These are phyloP conservation scores for Pleurotus pulmonarius DNA, from an alignment of 768 basidiomycete species.

Conservation along the genomic window DNA sequence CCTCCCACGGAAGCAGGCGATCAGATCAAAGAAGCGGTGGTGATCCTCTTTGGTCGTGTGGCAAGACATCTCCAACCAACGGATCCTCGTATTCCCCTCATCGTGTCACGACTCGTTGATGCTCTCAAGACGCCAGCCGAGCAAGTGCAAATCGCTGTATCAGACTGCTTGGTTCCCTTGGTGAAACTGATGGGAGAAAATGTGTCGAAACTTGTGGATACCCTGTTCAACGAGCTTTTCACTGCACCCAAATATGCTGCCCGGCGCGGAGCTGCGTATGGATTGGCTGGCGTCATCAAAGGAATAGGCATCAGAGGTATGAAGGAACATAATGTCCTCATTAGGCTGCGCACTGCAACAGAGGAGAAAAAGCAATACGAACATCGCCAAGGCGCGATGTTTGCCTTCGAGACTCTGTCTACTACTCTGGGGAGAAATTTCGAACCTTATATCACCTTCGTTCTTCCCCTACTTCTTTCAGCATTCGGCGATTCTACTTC, in stretches of 20 bases:
- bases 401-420: slow-evolving; percentile 91
- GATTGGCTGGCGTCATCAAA: slow-evolving; percentile 87
- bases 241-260: slow-evolving; percentile 83
- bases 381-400: slow-evolving; percentile 89
- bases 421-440: slow-evolving; percentile 84
- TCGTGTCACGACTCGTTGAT: slow-evolving; percentile 83
- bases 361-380: slow-evolving; percentile 91
- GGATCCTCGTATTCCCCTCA: slow-evolving; percentile 73
- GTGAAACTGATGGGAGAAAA: slow-evolving; percentile 65
- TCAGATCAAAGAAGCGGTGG: slow-evolving; percentile 89
- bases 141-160: slow-evolving; percentile 94
- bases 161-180: slow-evolving; percentile 90
- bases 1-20: slow-evolving; percentile 73
- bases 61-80: slow-evolving; percentile 81
- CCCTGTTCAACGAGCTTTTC: slow-evolving; percentile 73
- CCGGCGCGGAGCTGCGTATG: slow-evolving; percentile 97
- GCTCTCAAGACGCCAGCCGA: slow-evolving; percentile 93
- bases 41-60: slow-evolving; percentile 90
- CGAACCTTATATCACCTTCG: slow-evolving; percentile 85
- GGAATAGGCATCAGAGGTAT: slow-evolving; percentile 86
- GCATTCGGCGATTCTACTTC: slow-evolving; percentile 82
- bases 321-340: slow-evolving; percentile 80
- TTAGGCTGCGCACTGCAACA: slow-evolving; percentile 64
- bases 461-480: slow-evolving; percentile 78
- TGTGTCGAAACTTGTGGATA: slow-evolving; percentile 64